phyloP scores from a whole-genome alignment of 805 yeast genomes.

The Saccharomyces kudriavzevii region DNA sequence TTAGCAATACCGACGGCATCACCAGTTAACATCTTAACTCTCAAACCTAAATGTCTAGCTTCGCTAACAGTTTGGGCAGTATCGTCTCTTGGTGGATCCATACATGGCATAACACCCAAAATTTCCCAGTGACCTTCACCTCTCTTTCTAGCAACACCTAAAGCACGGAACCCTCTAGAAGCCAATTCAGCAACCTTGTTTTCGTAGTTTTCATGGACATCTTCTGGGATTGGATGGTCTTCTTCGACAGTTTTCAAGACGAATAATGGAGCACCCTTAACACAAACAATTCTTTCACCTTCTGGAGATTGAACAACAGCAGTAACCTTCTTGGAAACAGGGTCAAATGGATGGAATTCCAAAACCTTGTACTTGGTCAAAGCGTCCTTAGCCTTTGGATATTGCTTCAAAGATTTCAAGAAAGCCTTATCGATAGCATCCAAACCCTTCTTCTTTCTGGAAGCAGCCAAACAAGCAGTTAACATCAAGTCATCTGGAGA shows the following conservation, averaged over 20 bases:
- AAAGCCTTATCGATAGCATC: conserved; percentile 97
- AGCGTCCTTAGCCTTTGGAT: conserved; percentile 90
- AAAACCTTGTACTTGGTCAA: conserved; percentile 87
- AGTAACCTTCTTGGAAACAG: conserved; percentile 93
- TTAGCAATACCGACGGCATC: conserved; percentile 98
- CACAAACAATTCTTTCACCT: conserved; percentile 91
- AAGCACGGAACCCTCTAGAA: conserved; percentile 95
- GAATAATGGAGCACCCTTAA: conserved; percentile 97
- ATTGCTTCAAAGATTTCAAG: conserved; percentile 76
- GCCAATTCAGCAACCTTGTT: conserved; percentile 97
- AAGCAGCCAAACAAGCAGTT: conserved; percentile 96
- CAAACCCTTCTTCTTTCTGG: conserved; percentile 96
- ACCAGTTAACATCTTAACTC: conserved; percentile 97
- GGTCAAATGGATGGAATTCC: conserved; percentile 96
- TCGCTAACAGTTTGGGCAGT: conserved; percentile 90
- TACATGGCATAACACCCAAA: conserved; percentile 95
- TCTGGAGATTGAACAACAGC: conserved; percentile 93
- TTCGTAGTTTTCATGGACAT: conserved; percentile 86
- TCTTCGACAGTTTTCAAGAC: conserved; percentile 94
- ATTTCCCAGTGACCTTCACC: conserved; percentile 98
- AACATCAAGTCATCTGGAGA: conserved; percentile 93
- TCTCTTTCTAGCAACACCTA: conserved; percentile 98
- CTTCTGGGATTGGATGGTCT: conserved; percentile 93
- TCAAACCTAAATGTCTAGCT: conserved; percentile 84
- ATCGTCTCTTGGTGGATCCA: conserved; percentile 98